These are phyloP conservation scores for Adansonia rubrostipa DNA, from an alignment of 441 rosid genomes.

Conservation along the genomic window DNA sequence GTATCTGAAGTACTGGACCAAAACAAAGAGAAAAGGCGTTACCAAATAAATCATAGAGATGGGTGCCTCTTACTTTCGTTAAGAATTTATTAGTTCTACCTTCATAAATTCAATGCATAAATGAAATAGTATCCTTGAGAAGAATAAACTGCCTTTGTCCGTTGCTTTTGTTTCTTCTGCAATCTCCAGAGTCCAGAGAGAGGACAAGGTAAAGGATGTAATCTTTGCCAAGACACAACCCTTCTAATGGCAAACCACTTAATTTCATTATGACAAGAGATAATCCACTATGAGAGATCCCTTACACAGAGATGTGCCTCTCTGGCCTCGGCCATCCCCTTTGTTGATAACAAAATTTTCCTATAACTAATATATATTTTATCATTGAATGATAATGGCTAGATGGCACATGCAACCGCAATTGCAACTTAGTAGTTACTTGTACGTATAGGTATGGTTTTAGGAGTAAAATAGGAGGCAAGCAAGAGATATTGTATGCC, in stretches of 20 bases:
- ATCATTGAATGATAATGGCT: not conserved
- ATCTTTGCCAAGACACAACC: constrained; percentile 14
- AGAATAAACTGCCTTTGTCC: not conserved
- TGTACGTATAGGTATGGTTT: not conserved
- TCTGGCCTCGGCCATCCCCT: not conserved
- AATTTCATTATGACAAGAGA: not conserved
- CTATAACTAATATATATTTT: not conserved
- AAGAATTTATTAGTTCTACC: not conserved
- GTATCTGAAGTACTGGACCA: not conserved
- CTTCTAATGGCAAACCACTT: not conserved
- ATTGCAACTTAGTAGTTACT: not conserved
- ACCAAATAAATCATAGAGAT: constrained; percentile 13
- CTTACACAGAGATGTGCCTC: not conserved
- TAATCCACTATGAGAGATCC: not conserved
- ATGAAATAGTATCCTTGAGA: not conserved
- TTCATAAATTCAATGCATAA: not conserved
- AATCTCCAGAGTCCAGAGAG: not conserved
- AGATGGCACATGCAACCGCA: not conserved
- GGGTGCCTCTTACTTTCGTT: not conserved
- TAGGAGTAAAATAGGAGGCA: not conserved
- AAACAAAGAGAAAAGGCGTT: not conserved
- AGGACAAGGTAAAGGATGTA: not conserved
- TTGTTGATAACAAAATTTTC: not conserved
- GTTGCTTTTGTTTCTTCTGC: not conserved
- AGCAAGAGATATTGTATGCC: not conserved